phyloP scores from a whole-genome alignment of 192 early-diverging fungal genomes.

The Umbelopsis sp. region DNA sequence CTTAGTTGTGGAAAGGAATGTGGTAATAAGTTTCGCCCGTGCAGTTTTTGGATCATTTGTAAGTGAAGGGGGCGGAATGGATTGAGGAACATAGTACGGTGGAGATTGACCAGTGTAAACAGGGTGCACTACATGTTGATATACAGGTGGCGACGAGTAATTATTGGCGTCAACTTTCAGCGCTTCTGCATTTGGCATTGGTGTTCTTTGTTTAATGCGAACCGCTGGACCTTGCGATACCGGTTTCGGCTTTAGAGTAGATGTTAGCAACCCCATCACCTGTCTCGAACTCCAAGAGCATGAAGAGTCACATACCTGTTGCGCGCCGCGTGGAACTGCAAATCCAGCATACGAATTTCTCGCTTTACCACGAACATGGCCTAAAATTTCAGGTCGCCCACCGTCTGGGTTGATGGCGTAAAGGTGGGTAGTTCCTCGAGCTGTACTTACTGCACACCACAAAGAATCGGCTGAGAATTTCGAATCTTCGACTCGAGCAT shows the following conservation, averaged over 20 bases:
- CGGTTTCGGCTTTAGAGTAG: background rate
- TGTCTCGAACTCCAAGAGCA: background rate
- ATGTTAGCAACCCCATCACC: background rate
- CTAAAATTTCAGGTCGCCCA: slow-evolving; percentile 55
- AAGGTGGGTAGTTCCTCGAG: slow-evolving; percentile 74
- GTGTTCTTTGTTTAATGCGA: slow-evolving; percentile 42
- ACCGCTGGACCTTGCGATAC: slow-evolving; percentile 31
- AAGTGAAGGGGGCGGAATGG: background rate
- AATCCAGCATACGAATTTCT: slow-evolving; percentile 7
- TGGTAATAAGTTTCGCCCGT: slow-evolving; percentile 31
- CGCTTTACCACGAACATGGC: slow-evolving; percentile 49
- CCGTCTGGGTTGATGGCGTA: slow-evolving; percentile 69
- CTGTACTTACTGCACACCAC: slow-evolving; percentile 76
- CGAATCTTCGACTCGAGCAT: slow-evolving; percentile 71
- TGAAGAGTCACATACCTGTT: slow-evolving; percentile 4
- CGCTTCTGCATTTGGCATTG: slow-evolving; percentile 29
- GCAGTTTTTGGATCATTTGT: background rate
- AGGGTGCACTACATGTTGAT: background rate
- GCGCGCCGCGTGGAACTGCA: background rate
- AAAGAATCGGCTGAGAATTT: slow-evolving; percentile 69
- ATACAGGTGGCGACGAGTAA: background rate
- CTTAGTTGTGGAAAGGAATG: slow-evolving; percentile 28
- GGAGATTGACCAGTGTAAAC: slow-evolving; percentile 12
- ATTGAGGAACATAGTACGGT: slow-evolving; percentile 2
- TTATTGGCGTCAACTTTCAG: background rate